A percentile compares a stretch with the other conserved stretches of the same genome.
These are phyloP conservation scores for Scolecobasidium constrictum DNA, from an alignment of 2,329 filamentous ascomycete species.

Conservation along the genomic window DNA sequence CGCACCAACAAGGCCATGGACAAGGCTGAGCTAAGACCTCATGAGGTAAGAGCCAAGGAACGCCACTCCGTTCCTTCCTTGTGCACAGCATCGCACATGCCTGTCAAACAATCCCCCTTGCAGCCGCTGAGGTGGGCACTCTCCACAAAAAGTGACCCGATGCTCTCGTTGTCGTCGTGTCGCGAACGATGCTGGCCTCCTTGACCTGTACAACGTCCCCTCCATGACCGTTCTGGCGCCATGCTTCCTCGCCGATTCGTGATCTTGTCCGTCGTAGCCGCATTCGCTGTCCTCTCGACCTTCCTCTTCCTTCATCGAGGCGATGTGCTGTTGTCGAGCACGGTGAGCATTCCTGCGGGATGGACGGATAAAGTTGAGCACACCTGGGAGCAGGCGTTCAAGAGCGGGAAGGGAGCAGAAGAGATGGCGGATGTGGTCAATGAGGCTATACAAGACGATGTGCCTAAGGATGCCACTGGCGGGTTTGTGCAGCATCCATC, in stretches of 20 bases:
- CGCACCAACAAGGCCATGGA: too few relatives aligned
- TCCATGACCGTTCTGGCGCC: too few relatives aligned
- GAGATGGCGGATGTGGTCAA: neutral
- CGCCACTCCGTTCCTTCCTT: too few relatives aligned
- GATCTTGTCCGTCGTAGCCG: neutral
- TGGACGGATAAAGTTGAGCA: neutral
- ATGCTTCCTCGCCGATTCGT: constrained; percentile 1
- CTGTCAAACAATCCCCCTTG: too few relatives aligned
- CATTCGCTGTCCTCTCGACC: constrained; percentile 1
- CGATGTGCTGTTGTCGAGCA: neutral
- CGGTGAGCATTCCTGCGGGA: neutral
- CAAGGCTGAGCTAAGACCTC: too few relatives aligned
- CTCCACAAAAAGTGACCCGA: too few relatives aligned
- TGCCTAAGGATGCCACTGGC: neutral
- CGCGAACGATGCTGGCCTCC: too few relatives aligned
- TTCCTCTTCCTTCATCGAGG: neutral
- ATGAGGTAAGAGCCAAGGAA: too few relatives aligned
- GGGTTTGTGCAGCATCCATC: neutral
- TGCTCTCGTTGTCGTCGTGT: too few relatives aligned
- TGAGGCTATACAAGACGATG: neutral
- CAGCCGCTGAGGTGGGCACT: too few relatives aligned
- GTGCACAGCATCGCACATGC: too few relatives aligned
- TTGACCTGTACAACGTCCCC: too few relatives aligned
- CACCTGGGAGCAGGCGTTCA: neutral
- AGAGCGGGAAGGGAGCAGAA: neutral